Evolutionary conservation across 495 filamentous ascomycete species (phyloP).

Genomic region (Terfezia claveryi): DNA sequence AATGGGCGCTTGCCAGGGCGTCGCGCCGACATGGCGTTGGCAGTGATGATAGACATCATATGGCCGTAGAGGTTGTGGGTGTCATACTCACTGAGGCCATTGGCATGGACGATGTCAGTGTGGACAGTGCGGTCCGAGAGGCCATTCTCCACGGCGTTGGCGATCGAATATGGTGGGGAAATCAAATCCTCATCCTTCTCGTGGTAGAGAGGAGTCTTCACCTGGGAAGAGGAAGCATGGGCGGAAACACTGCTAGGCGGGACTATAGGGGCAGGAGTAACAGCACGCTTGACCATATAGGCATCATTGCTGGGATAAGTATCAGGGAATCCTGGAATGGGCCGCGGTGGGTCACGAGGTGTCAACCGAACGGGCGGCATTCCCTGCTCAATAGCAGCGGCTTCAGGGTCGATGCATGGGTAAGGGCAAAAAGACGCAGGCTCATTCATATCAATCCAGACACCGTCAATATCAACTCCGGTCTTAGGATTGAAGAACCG

Average conservation of each 20-base stretch:
- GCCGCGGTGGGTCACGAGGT: constrained; percentile 30
- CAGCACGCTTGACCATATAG: background rate
- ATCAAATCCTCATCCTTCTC: constrained; percentile 31
- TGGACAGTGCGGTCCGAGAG: constrained; percentile 53
- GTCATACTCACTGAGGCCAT: constrained; percentile 52
- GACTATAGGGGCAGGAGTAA: constrained; percentile 8
- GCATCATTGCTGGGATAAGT: constrained; percentile 1
- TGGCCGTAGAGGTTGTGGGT: constrained; percentile 71
- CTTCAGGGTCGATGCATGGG: constrained; percentile 42
- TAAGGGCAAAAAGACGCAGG: constrained; percentile 49
- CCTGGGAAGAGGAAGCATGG: background rate
- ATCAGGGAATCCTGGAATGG: constrained; percentile 38
- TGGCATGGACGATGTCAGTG: constrained; percentile 52
- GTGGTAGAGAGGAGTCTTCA: background rate
- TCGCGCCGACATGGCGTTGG: constrained; percentile 44
- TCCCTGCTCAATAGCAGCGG: constrained; percentile 28
- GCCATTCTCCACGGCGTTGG: constrained; percentile 39
- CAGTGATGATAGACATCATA: constrained; percentile 57
- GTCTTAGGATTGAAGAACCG: constrained; percentile 40
- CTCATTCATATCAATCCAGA: constrained; percentile 84
- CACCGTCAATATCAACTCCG: constrained; percentile 62
- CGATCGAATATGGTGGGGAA: constrained; percentile 50
- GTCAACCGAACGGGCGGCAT: constrained; percentile 45
- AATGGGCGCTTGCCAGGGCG: constrained; percentile 46
- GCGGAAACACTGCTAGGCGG: background rate